phyloP scores from a whole-genome alignment of 2,329 filamentous ascomycete species.

The Aureobasidium leucospermi region DNA sequence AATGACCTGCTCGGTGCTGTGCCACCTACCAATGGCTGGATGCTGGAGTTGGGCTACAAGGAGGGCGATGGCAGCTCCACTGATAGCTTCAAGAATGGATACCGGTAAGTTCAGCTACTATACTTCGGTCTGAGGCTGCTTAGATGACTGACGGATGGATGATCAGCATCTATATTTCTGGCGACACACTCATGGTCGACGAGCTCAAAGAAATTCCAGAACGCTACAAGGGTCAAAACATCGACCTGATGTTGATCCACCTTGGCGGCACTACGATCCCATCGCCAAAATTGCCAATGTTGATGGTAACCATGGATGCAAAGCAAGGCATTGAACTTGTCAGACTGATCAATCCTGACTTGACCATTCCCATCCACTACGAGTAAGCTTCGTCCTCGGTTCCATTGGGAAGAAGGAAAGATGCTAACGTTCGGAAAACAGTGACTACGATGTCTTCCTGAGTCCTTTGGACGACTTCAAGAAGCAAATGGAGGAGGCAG shows the following conservation, averaged over 20 bases:
- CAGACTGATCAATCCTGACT: conserved; percentile 50
- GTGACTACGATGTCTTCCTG: conserved; percentile 55
- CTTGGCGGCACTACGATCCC: conserved; percentile 61
- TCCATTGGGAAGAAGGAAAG: not conserved
- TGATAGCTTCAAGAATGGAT: conserved; percentile 39
- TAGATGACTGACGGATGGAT: not conserved
- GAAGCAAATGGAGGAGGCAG: conserved; percentile 46
- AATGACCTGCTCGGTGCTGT: conserved; percentile 47
- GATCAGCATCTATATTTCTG: conserved; percentile 54
- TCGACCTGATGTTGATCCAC: conserved; percentile 62
- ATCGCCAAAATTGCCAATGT: conserved; percentile 47
- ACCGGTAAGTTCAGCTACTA: conserved; percentile 27
- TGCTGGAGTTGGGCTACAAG: conserved; percentile 53
- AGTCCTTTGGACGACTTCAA: conserved; percentile 55
- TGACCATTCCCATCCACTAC: conserved; percentile 58
- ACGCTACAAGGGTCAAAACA: conserved; percentile 45
- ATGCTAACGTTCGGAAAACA: conserved; percentile 15
- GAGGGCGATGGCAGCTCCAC: conserved; percentile 15
- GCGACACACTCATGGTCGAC: conserved; percentile 56
- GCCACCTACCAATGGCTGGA: conserved; percentile 61
- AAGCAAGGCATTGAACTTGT: conserved; percentile 55
- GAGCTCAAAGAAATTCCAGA: conserved; percentile 55
- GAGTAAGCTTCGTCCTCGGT: conserved; percentile 35
- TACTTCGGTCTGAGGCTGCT: not conserved
- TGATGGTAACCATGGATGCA: conserved; percentile 65